phyloP scores from a whole-genome alignment of 805 yeast species.

The Yamadazyma sp. region DNA sequence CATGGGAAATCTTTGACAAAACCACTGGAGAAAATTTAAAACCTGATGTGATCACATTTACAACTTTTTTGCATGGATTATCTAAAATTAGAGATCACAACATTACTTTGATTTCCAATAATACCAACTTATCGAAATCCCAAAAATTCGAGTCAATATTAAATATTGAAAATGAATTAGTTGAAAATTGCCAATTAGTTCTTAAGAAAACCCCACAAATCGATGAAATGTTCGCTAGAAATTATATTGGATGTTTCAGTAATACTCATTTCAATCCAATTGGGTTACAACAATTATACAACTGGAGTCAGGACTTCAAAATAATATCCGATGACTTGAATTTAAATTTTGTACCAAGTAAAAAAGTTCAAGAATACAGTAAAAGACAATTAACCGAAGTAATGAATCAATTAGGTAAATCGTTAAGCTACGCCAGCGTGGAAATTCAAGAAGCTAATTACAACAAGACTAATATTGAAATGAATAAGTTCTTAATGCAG shows the following conservation, averaged over 20 bases:
- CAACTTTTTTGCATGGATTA: slow-evolving; percentile 36
- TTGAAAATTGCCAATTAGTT: slow-evolving; percentile 25
- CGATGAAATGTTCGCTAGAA: slow-evolving; percentile 2
- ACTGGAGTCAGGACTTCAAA: slow-evolving; percentile 35
- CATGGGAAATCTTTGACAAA: slow-evolving; percentile 36
- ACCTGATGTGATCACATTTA: slow-evolving; percentile 37
- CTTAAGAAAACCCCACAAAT: slow-evolving; percentile 25
- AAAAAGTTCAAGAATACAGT: slow-evolving; percentile 8
- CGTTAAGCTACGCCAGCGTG: slow-evolving; percentile 6
- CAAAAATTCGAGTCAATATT: slow-evolving; percentile 22
- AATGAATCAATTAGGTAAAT: slow-evolving; percentile 14
- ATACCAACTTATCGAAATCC: slow-evolving; percentile 3
- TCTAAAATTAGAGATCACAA: slow-evolving; percentile 4
- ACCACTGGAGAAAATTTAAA: slow-evolving; percentile 12
- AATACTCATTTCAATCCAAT: slow-evolving; percentile 14
- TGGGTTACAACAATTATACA: slow-evolving; percentile 27
- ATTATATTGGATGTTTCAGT: slow-evolving; percentile 5
- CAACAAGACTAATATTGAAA: not conserved
- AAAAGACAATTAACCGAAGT: slow-evolving; percentile 6
- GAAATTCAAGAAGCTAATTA: slow-evolving; percentile 1
- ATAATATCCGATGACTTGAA: slow-evolving; percentile 12
- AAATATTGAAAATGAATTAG: slow-evolving; percentile 26
- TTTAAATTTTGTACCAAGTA: slow-evolving; percentile 8
- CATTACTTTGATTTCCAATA: not conserved
- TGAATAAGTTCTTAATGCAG: slow-evolving; percentile 32